These are phyloP conservation scores for Amaranthus cruentus DNA, from an alignment of 148 eudicot species.

Conservation along the genomic window DNA sequence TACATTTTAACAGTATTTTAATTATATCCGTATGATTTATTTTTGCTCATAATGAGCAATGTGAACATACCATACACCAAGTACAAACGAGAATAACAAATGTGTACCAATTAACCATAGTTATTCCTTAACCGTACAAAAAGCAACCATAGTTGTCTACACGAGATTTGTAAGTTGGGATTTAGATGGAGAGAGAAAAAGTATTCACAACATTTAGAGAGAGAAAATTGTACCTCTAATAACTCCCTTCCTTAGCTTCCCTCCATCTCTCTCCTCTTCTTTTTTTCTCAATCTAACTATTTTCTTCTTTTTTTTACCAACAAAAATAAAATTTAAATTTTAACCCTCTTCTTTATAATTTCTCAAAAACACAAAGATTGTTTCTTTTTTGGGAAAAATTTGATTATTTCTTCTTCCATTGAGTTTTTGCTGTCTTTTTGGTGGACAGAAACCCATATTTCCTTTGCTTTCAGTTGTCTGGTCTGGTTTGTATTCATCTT, in stretches of 20 bases:
- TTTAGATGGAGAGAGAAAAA: slow-evolving; percentile 19
- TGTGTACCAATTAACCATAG: slow-evolving; percentile 17
- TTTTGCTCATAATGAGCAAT: no score
- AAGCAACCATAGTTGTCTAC: slow-evolving; percentile 20
- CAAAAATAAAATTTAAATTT: neutral
- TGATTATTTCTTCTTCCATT: slow-evolving; percentile 1
- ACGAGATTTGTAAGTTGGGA: slow-evolving; percentile 34
- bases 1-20: no score
- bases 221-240: neutral
- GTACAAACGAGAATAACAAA: neutral
- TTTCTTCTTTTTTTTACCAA: slow-evolving; percentile 1
- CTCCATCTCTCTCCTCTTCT: slow-evolving; percentile 7
- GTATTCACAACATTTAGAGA: neutral
- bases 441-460: neutral
- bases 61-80: no score
- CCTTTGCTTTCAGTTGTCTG: neutral
- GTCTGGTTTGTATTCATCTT: slow-evolving; percentile 17
- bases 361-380: neutral
- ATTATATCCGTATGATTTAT: no score
- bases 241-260: slow-evolving; percentile 1
- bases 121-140: slow-evolving; percentile 11
- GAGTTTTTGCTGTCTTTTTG: slow-evolving; percentile 7
- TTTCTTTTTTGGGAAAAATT: slow-evolving; percentile 12
- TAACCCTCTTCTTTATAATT: neutral
- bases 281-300: neutral